Conservation (phyloP, 2,329 filamentous ascomycete species). For the Leptographium wingfieldii region DNA sequence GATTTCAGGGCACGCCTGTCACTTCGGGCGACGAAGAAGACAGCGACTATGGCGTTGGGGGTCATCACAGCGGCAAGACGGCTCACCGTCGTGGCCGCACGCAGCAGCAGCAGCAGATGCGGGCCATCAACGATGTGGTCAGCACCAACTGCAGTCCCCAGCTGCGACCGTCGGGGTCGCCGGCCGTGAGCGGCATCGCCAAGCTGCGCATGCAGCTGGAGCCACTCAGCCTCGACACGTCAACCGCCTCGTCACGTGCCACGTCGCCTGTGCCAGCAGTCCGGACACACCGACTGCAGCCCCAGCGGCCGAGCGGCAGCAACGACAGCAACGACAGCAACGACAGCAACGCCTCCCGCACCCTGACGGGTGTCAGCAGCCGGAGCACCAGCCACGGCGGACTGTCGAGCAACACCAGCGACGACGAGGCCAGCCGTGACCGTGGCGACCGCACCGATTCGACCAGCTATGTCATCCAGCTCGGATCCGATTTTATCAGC, state of each 20-base stretch:
- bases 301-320: not conserved
- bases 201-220: slow-evolving; percentile 74
- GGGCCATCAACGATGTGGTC: slow-evolving; percentile 41
- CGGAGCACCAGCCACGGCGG: slow-evolving; percentile 47
- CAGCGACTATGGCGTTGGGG: slow-evolving; percentile 27
- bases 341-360: slow-evolving; percentile 1
- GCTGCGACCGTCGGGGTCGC: slow-evolving; percentile 37
- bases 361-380: slow-evolving; percentile 31
- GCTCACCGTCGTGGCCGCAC: slow-evolving; percentile 24
- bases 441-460: slow-evolving; percentile 50
- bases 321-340: not conserved
- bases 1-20: slow-evolving; percentile 40
- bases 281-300: not conserved
- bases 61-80: slow-evolving; percentile 9
- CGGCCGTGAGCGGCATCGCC: slow-evolving; percentile 60
- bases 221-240: slow-evolving; percentile 52
- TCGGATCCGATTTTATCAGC: slow-evolving; percentile 78
- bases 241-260: slow-evolving; percentile 32
- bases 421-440: slow-evolving; percentile 33
- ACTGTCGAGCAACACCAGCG: slow-evolving; percentile 43
- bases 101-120: slow-evolving; percentile 22
- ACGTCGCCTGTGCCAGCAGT: slow-evolving; percentile 21
- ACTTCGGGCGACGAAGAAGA: slow-evolving; percentile 47
- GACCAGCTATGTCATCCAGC: slow-evolving; percentile 72
- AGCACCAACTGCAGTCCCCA: slow-evolving; percentile 52